Base-by-base conservation (phyloP, 805 yeast genomes). In the Pichia insulana region DNA sequence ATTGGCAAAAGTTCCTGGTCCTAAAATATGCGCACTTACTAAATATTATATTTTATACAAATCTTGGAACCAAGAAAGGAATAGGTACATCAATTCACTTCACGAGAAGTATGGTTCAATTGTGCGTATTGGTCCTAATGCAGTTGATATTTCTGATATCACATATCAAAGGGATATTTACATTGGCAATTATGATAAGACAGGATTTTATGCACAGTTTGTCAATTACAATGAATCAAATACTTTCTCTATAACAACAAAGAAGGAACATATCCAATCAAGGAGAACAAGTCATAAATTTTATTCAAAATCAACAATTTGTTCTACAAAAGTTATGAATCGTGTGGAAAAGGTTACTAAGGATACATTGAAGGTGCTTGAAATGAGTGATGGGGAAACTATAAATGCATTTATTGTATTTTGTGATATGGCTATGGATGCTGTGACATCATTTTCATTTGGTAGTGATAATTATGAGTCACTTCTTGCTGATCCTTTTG, bases 391-490 rank as follows among this genome's bases (percentile, higher is more conserved):
- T 39, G 45, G 19, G 1, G 36, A 52, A 9, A 60, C 70, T 27
- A 52, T 79, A 32, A 82, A 81, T 39, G 79, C 75, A 3, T 77
- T 75, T 50, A 66, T 74, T 16, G 56, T 82, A n/a, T 81, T 80
- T 65, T 78, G 78, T n/a, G 63, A 79, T 15, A 64, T 82, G 52
- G 88, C 89, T 4, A 74, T 82, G 77, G 88, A 81, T 51, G 80
- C 76, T 3, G 76, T 80, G 2, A 70, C 80, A 2, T 69, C 71
- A 17, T 78, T 79, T 52, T 76, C 76, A 43, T 67, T 78, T 45
- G 89, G 89, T 0, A 48, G 56, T 0, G 58, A 63, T 8, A 65
- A 69, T 42, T 70, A 78, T 15, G 63, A 75, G 1, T 57, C 72
- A 30, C 58, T 77, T 30, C 51, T 79, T 30, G 46, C 56, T 7